Percentiles rank a stretch among this genome's conserved stretches.
Conservation (phyloP, 495 filamentous ascomycete species). For the Filosporella fistucella region DNA sequence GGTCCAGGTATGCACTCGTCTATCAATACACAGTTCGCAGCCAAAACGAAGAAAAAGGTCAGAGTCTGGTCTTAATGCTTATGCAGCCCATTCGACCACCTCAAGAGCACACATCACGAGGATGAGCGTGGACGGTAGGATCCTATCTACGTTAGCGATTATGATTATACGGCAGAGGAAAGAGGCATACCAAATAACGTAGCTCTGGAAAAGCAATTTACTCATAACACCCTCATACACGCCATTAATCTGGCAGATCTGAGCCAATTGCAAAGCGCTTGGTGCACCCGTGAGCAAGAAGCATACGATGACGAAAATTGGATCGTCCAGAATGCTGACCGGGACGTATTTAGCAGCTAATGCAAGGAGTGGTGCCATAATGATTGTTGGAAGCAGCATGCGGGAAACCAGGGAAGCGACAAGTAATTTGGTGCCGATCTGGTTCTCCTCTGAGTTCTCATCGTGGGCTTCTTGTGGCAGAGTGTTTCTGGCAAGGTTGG, state of each 20-base stretch:
- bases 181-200: slow-evolving; percentile 79
- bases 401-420: slow-evolving; percentile 80
- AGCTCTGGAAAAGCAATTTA: slow-evolving; percentile 91
- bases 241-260: slow-evolving; percentile 98
- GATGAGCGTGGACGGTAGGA: slow-evolving; percentile 86
- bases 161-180: background rate
- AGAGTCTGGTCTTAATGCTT: too few species aligned
- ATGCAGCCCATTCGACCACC: slow-evolving; percentile 85
- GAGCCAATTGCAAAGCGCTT: slow-evolving; percentile 89
- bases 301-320: slow-evolving; percentile 96
- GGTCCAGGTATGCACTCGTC: too few species aligned
- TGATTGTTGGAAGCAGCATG: slow-evolving; percentile 86
- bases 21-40: too few species aligned
- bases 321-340: slow-evolving; percentile 92
- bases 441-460: slow-evolving; percentile 60
- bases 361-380: slow-evolving; percentile 92
- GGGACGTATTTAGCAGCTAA: slow-evolving; percentile 88
- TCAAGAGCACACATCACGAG: slow-evolving; percentile 91
- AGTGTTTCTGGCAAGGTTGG: slow-evolving; percentile 82
- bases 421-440: slow-evolving; percentile 69
- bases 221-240: slow-evolving; percentile 94
- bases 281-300: slow-evolving; percentile 94
- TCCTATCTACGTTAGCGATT: slow-evolving; percentile 46
- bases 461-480: slow-evolving; percentile 47
- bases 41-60: background rate